Evolutionary conservation across 306 rosid genomes (phyloP).

Genomic region (Cucurbita maxima): DNA sequence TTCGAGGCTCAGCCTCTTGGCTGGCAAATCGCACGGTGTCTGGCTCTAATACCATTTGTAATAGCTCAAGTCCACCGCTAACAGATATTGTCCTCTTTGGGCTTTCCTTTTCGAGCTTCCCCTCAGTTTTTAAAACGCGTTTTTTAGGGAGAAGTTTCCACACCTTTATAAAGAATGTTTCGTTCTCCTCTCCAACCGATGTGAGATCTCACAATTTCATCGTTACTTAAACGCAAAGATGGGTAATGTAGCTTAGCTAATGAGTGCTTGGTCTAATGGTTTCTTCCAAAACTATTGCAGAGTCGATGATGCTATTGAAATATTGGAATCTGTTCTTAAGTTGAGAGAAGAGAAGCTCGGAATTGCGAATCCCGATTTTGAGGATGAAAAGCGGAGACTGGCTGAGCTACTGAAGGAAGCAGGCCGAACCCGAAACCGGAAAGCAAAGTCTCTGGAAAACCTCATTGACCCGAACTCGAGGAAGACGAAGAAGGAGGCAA

Average conservation of each 20-base stretch:
- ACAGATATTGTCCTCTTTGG: too few species aligned
- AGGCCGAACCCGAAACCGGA: slow-evolving; percentile 80
- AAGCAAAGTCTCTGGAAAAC: slow-evolving; percentile 88
- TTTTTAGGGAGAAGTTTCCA: too few species aligned
- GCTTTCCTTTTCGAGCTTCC: too few species aligned
- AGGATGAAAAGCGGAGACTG: slow-evolving; percentile 79
- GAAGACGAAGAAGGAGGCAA: slow-evolving; percentile 82
- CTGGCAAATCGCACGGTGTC: too few species aligned
- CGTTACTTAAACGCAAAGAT: not conserved
- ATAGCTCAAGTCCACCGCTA: too few species aligned
- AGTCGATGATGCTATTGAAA: slow-evolving; percentile 95
- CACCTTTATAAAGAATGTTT: too few species aligned
- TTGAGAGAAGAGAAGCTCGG: slow-evolving; percentile 83
- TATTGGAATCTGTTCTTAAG: slow-evolving; percentile 78
- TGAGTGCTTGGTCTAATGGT: not conserved
- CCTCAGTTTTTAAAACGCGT: too few species aligned
- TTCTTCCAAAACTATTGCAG: slow-evolving; percentile 23
- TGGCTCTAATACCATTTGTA: too few species aligned
- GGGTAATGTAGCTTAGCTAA: not conserved
- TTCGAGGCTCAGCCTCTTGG: too few species aligned
- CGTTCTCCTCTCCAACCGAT: too few species aligned
- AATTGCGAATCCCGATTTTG: slow-evolving; percentile 89
- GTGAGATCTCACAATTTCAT: not conserved
- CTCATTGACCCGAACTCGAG: slow-evolving; percentile 83
- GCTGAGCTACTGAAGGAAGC: slow-evolving; percentile 95